Percentiles rank a stretch among this genome's conserved stretches.
These are phyloP conservation scores for Scedosporium dehoogii DNA, from an alignment of 2,329 filamentous ascomycete species.

Conservation along the genomic window DNA sequence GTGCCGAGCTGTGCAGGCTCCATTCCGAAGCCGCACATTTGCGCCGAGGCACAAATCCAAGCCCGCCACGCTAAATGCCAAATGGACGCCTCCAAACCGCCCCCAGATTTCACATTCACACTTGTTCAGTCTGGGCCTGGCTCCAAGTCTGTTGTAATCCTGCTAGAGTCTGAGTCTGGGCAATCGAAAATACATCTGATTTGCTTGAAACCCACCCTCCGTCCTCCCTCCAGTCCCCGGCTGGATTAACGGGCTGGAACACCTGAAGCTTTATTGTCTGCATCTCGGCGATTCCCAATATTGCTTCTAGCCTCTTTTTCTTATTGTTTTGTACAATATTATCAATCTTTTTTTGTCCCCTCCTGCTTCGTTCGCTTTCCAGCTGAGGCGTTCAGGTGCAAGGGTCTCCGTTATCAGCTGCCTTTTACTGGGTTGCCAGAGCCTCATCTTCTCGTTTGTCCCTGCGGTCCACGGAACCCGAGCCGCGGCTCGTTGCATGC, in stretches of 20 bases:
- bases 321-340: neutral
- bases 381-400: neutral
- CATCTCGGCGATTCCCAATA: too few relatives aligned
- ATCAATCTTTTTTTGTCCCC: neutral
- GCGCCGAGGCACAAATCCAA: neutral
- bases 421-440: neutral
- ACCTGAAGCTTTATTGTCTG: neutral
- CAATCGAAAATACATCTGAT: constrained; percentile 1
- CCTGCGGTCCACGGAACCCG: neutral
- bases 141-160: too few relatives aligned
- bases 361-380: neutral
- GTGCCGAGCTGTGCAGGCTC: neutral
- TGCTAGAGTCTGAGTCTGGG: neutral
- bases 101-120: neutral
- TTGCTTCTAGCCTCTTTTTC: neutral
- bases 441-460: neutral
- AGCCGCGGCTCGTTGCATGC: neutral
- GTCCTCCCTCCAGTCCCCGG: neutral
- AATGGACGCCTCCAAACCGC: neutral
- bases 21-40: neutral
- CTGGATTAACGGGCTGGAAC: neutral
- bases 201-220: neutral
- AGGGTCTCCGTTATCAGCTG: neutral
- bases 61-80: neutral
- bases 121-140: too few relatives aligned